Conservation (phyloP, 805 yeast genomes). For the Spathaspora sp. region DNA sequence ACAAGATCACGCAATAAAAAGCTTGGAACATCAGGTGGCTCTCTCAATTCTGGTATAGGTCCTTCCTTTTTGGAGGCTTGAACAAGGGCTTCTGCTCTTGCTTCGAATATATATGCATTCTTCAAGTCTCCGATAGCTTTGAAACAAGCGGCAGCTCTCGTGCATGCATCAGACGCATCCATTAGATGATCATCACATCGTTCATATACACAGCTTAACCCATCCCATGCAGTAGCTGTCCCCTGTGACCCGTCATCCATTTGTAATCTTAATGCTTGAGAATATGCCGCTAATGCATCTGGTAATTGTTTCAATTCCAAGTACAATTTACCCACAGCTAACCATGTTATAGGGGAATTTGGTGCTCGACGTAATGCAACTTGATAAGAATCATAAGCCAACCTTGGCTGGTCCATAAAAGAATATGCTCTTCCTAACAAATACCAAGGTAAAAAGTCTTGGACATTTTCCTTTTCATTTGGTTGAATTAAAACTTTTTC, state of each 20-base stretch:
- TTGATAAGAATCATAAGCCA: slow-evolving; percentile 55
- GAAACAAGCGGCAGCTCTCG: slow-evolving; percentile 48
- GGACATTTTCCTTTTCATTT: slow-evolving; percentile 23
- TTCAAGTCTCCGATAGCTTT: slow-evolving; percentile 43
- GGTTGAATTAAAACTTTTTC: slow-evolving; percentile 19
- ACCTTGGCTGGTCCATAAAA: slow-evolving; percentile 41
- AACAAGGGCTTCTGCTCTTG: slow-evolving; percentile 40
- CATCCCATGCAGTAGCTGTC: slow-evolving; percentile 64
- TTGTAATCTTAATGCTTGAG: slow-evolving; percentile 57
- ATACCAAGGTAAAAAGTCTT: slow-evolving; percentile 57
- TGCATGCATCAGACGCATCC: slow-evolving; percentile 60
- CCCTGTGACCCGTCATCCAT: slow-evolving; percentile 44
- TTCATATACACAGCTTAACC: slow-evolving; percentile 58
- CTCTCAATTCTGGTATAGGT: slow-evolving; percentile 42
- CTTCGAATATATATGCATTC: slow-evolving; percentile 39
- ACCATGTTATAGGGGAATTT: slow-evolving; percentile 58
- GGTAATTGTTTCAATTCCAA: slow-evolving; percentile 56
- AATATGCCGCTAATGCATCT: slow-evolving; percentile 65
- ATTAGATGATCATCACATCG: slow-evolving; percentile 56
- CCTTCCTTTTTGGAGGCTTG: slow-evolving; percentile 41
- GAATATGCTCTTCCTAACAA: slow-evolving; percentile 53
- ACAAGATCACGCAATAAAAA: slow-evolving; percentile 40
- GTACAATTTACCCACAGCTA: slow-evolving; percentile 61
- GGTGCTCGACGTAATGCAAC: slow-evolving; percentile 52
- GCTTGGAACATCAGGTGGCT: slow-evolving; percentile 47